A percentile compares a stretch with the other conserved stretches of the same genome.
Conservation (phyloP, 2,329 filamentous ascomycete genomes). For the Metarhizium robertsii region DNA sequence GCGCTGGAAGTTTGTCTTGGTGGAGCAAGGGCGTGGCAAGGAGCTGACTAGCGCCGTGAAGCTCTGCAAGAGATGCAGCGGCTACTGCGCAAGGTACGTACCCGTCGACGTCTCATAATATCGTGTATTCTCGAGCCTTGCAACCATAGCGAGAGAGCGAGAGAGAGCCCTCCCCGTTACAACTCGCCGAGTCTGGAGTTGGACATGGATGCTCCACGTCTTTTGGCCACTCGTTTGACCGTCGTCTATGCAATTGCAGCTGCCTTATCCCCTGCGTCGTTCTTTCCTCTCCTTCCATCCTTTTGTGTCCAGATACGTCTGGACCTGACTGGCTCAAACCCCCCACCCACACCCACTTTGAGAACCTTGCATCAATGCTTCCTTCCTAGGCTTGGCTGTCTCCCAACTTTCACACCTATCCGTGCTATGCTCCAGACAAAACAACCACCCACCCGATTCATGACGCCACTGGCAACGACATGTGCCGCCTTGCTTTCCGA, state of each 20-base stretch:
- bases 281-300: constrained; percentile 2
- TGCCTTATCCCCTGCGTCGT: constrained; percentile 1
- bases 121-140: too few species aligned
- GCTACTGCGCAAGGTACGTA: constrained; percentile 81
- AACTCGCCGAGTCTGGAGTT: too few species aligned
- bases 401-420: background rate
- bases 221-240: too few species aligned
- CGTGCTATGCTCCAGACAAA: constrained; percentile 4
- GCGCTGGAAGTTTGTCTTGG: constrained; percentile 91
- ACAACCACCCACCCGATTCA: constrained; percentile 13
- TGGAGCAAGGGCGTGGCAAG: constrained; percentile 88
- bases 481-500: background rate
- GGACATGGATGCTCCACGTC: too few species aligned
- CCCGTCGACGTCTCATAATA: constrained; percentile 1
- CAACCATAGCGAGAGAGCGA: too few species aligned
- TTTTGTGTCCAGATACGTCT: constrained; percentile 3
- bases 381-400: background rate
- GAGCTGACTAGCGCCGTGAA: constrained; percentile 95
- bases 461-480: constrained; percentile 5
- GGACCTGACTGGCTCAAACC: constrained; percentile 2
- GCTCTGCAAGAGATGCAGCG: constrained; percentile 83
- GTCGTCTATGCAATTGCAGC: too few species aligned
- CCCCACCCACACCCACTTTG: constrained; percentile 3
- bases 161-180: too few species aligned
- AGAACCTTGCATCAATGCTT: constrained; percentile 6